Conservation (phyloP, 2,329 filamentous ascomycete species). For the Leptographium radiaticola region DNA sequence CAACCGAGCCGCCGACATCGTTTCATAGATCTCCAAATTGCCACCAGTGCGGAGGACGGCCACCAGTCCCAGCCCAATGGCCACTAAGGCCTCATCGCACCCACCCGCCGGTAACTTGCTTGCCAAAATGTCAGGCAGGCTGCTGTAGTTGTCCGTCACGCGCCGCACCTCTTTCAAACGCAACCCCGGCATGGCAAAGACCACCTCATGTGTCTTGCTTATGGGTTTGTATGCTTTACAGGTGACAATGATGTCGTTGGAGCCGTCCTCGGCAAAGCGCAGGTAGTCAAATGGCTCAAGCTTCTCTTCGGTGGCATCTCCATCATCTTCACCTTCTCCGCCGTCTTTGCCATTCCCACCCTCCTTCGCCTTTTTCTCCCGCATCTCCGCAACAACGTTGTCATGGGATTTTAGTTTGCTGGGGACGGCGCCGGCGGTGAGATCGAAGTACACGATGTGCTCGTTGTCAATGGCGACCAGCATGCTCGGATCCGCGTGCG, state of each 20-base stretch:
- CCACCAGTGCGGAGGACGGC: not conserved
- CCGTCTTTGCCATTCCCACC: not conserved
- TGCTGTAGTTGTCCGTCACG: not conserved
- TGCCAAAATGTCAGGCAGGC: not conserved
- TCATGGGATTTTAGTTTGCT: not conserved
- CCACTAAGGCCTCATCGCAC: not conserved
- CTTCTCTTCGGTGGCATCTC: not conserved
- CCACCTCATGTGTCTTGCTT: not conserved
- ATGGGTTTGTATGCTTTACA: not conserved
- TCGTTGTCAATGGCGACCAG: not conserved
- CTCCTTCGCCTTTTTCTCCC: not conserved
- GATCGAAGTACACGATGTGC: not conserved
- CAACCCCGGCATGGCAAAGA: not conserved
- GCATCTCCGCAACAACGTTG: not conserved
- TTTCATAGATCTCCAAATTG: not conserved
- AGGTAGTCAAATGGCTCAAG: not conserved
- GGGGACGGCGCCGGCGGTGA: not conserved
- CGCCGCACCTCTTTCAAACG: not conserved
- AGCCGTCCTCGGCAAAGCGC: not conserved
- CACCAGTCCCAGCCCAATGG: not conserved
- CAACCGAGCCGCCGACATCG: not conserved
- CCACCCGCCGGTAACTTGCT: not conserved
- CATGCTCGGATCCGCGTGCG: not conserved
- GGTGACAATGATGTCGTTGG: not conserved
- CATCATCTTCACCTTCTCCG: not conserved